Evolutionary conservation across 208 protist genomes (phyloP).

Genomic region (Leishmania arabica): DNA sequence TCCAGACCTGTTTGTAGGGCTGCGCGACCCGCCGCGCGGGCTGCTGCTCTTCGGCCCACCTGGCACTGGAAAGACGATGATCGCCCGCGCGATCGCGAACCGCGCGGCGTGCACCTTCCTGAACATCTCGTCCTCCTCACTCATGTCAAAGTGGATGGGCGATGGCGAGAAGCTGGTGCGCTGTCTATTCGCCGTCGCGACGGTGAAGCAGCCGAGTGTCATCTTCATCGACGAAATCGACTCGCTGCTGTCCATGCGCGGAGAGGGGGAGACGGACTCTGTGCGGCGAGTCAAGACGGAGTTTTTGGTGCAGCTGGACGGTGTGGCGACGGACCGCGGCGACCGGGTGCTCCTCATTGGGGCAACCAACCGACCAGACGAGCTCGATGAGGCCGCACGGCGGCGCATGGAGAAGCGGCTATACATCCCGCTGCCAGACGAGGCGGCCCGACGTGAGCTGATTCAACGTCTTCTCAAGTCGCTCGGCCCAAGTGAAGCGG

Average conservation of each 20-base stretch:
- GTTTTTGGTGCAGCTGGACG: constrained; percentile 98
- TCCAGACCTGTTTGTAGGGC: constrained; percentile 77
- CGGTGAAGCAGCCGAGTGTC: constrained; percentile 80
- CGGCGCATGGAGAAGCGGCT: constrained; percentile 91
- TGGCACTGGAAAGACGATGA: constrained; percentile 93
- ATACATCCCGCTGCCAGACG: constrained; percentile 91
- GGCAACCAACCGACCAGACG: constrained; percentile 90
- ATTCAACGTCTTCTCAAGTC: constrained; percentile 61
- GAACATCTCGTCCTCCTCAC: constrained; percentile 81
- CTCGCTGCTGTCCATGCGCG: constrained; percentile 81
- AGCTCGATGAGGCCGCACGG: constrained; percentile 89
- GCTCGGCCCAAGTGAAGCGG: constrained; percentile 25
- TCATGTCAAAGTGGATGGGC: constrained; percentile 93
- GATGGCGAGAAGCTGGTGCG: constrained; percentile 93
- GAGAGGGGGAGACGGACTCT: constrained; percentile 81
- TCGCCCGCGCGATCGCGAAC: constrained; percentile 91
- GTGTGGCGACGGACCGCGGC: constrained; percentile 66
- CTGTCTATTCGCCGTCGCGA: constrained; percentile 90
- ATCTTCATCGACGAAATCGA: constrained; percentile 97
- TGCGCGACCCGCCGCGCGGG: constrained; percentile 86
- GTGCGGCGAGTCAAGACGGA: constrained; percentile 99
- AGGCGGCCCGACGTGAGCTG: constrained; percentile 49
- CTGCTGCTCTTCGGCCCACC: constrained; percentile 92
- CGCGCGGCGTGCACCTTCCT: constrained; percentile 85
- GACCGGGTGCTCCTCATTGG: constrained; percentile 91